phyloP scores from a whole-genome alignment of 176 grass and related monocot species.

The Luzula sylvatica region DNA sequence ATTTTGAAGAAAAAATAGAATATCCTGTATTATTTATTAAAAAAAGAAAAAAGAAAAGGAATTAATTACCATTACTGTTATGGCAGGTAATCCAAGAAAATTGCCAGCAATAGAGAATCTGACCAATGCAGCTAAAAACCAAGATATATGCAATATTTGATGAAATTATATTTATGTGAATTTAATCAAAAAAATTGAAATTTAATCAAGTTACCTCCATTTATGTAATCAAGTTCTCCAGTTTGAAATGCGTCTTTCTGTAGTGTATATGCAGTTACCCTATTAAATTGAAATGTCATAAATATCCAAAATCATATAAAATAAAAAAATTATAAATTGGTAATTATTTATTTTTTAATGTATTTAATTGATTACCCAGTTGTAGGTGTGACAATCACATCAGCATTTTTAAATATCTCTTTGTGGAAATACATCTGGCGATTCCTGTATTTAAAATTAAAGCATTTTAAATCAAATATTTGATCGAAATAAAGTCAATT shows the following conservation, averaged over 20 bases:
- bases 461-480: not conserved
- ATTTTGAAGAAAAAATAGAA: not conserved
- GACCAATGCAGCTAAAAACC: constrained; percentile 47
- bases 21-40: not conserved
- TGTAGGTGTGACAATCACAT: constrained; percentile 79
- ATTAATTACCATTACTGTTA: constrained; percentile 48
- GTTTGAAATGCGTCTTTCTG: constrained; percentile 45
- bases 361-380: constrained; percentile 46
- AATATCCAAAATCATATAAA: not conserved
- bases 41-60: not conserved
- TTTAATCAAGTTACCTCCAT: constrained; percentile 44
- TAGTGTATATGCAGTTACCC: constrained; percentile 54
- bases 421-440: constrained; percentile 82
- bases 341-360: not conserved
- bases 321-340: not conserved
- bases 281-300: constrained; percentile 16
- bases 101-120: constrained; percentile 85
- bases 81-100: constrained; percentile 83
- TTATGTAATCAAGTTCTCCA: constrained; percentile 90
- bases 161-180: not conserved
- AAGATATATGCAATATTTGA: not conserved
- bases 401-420: constrained; percentile 51
- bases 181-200: not conserved
- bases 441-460: constrained; percentile 30
- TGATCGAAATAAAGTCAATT: not conserved